phyloP scores from a whole-genome alignment of 2,329 filamentous ascomycete genomes.

The Monilinia fructicola region DNA sequence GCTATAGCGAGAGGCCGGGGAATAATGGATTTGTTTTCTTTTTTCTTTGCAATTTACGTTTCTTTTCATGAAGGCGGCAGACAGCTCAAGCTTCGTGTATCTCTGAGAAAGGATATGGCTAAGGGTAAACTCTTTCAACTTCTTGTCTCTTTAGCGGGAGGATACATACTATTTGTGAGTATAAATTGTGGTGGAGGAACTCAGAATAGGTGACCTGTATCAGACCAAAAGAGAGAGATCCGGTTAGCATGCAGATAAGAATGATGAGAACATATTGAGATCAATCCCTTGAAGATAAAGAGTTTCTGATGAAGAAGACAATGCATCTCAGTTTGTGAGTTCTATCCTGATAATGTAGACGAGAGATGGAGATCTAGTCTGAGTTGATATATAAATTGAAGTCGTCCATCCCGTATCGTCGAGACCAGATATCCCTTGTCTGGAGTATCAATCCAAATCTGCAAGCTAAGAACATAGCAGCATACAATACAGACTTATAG shows the following conservation, averaged over 20 bases:
- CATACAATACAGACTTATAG: neutral
- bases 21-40: neutral
- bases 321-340: neutral
- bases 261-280: constrained; percentile 5
- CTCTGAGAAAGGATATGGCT: neutral
- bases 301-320: no score
- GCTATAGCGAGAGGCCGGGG: constrained; percentile 7
- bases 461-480: neutral
- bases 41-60: neutral
- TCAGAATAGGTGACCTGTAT: neutral
- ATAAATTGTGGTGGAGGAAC: neutral
- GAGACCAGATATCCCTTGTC: neutral
- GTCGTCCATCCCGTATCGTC: neutral
- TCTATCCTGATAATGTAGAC: neutral
- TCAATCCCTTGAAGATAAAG: neutral
- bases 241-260: neutral
- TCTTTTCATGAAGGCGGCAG: neutral
- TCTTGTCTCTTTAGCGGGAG: neutral
- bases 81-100: constrained; percentile 7
- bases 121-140: neutral
- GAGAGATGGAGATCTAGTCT: neutral
- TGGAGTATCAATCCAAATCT: neutral
- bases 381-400: neutral
- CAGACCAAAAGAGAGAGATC: constrained; percentile 12
- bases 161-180: neutral